phyloP scores from a whole-genome alignment of 306 rosid species.

The Prosopis cineraria region DNA sequence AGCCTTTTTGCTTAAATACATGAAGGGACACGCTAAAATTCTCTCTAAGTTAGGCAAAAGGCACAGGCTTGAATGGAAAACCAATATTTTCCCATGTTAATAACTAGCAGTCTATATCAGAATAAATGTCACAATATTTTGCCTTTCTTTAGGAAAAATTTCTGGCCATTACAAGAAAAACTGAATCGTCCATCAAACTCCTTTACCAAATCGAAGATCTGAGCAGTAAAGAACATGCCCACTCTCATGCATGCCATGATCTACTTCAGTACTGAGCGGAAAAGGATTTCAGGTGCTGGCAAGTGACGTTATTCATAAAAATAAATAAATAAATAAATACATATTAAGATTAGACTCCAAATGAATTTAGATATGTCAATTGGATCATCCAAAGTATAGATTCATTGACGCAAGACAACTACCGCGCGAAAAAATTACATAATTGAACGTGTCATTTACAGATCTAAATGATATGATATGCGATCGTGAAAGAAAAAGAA shows the following conservation, averaged over 20 bases:
- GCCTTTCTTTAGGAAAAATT: background rate
- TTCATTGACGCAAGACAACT: background rate
- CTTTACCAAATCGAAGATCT: slow-evolving; percentile 4
- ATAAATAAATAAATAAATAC: background rate
- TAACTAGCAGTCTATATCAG: background rate
- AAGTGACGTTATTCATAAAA: background rate
- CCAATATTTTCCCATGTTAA: background rate
- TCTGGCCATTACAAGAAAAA: background rate
- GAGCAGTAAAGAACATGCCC: slow-evolving; percentile 3
- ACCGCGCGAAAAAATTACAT: background rate
- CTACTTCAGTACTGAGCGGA: background rate
- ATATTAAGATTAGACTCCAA: background rate
- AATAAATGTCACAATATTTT: background rate
- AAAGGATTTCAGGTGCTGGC: background rate
- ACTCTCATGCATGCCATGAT: slow-evolving; percentile 25
- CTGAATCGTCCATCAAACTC: background rate
- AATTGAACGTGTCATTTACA: background rate
- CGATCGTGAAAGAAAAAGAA: background rate
- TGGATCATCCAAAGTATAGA: background rate
- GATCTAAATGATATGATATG: slow-evolving; percentile 27
- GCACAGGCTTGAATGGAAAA: background rate
- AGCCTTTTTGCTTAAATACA: background rate
- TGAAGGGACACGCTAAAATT: background rate
- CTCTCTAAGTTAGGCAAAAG: background rate
- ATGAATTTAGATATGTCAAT: background rate